phyloP scores from a whole-genome alignment of 768 basidiomycete genomes.

The Mycena alexandri region DNA sequence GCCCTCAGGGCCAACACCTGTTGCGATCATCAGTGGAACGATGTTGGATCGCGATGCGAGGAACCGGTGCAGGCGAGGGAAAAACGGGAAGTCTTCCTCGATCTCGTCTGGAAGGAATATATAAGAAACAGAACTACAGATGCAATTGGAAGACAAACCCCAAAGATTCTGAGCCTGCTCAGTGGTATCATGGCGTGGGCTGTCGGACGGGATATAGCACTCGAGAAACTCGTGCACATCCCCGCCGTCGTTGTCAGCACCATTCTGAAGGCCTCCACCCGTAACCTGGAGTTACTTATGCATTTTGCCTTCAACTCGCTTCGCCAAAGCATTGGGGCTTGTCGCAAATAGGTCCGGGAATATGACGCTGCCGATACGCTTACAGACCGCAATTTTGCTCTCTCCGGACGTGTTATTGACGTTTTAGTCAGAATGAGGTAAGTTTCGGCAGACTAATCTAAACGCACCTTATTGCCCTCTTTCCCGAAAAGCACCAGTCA shows the following conservation, averaged over 20 bases:
- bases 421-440: too few relatives aligned
- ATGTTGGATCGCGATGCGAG: neutral
- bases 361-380: slow-evolving; percentile 38
- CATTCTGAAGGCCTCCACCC: slow-evolving; percentile 36
- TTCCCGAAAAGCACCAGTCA: slow-evolving; percentile 42
- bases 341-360: slow-evolving; percentile 36
- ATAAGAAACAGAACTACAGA: too few relatives aligned
- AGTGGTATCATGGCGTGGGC: neutral
- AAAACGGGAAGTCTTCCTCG: neutral
- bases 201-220: slow-evolving; percentile 15
- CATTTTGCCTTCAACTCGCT: slow-evolving; percentile 41
- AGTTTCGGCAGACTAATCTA: too few relatives aligned
- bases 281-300: slow-evolving; percentile 39
- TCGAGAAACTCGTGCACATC: slow-evolving; percentile 10
- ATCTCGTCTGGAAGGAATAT: neutral
- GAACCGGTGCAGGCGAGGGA: neutral
- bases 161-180: neutral
- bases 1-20: neutral
- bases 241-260: slow-evolving; percentile 14
- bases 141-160: too few relatives aligned
- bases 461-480: slow-evolving; percentile 44
- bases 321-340: slow-evolving; percentile 32
- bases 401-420: too few relatives aligned
- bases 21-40: neutral
- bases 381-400: slow-evolving; percentile 39